These are phyloP conservation scores for Nidula microcarpa DNA, from an alignment of 768 basidiomycete genomes.

Conservation along the genomic window DNA sequence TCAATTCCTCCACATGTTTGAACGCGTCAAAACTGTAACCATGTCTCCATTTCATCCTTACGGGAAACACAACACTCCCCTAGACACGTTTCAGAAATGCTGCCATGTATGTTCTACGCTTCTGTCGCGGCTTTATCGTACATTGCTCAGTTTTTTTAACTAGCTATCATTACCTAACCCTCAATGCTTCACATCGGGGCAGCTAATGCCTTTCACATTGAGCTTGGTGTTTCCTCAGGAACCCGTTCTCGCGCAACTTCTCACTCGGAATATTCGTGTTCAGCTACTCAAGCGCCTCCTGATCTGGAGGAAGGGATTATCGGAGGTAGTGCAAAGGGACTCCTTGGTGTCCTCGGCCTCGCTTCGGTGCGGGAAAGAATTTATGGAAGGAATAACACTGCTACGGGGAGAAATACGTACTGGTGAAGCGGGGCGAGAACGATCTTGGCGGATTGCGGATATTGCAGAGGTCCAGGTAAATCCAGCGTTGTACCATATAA, in stretches of 20 bases:
- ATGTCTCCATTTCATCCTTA: constrained; percentile 17
- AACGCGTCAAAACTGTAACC: constrained; percentile 24
- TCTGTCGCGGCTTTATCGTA: neutral
- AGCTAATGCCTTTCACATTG: constrained; percentile 33
- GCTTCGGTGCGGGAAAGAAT: constrained; percentile 21
- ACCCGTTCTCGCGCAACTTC: constrained; percentile 33
- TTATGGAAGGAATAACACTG: constrained; percentile 28
- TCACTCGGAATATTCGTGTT: constrained; percentile 26
- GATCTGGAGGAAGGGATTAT: constrained; percentile 18
- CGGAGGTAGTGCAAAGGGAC: constrained; percentile 22
- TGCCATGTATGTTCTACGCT: constrained; percentile 19
- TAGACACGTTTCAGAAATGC: constrained; percentile 11
- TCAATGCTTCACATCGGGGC: constrained; percentile 32
- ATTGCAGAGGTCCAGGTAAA: constrained; percentile 25
- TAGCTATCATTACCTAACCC: constrained; percentile 37
- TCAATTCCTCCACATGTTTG: constrained; percentile 13
- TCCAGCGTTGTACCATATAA: neutral
- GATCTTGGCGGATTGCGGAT: constrained; percentile 29
- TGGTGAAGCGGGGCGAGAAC: constrained; percentile 32
- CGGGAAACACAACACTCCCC: constrained; percentile 4
- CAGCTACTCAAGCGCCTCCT: constrained; percentile 31
- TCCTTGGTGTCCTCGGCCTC: constrained; percentile 14
- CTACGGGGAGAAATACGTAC: constrained; percentile 29
- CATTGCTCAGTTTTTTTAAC: neutral
- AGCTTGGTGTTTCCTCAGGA: constrained; percentile 29